Evolutionary conservation across 1,139 yeast species (phyloP), one percentile per base, ranked within the genome.

Genomic region (Chernovozyma sophiae-reginae): DNA sequence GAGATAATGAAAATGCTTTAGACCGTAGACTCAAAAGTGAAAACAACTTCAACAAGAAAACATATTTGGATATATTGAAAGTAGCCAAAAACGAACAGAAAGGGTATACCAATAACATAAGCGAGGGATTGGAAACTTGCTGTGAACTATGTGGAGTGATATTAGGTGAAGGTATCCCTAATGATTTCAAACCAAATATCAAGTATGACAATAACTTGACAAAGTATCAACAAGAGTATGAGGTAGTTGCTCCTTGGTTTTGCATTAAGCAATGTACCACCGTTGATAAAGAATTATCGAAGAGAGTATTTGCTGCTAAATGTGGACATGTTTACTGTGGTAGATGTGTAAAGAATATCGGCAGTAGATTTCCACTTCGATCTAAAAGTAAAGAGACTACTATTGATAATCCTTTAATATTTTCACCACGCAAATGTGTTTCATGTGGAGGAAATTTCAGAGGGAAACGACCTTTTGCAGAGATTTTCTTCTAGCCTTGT

Each of bases 251-350:
- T 1, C 92, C 92, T 1, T 84, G 83, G 74, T 81, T 78, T 47
- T 75, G 81, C 35, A 49, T 65, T 13, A 53, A 59, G 19, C 64
- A 66, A 25, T 62, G 81, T 12, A 71, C 82, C 0, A 70, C 65
- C 7, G 67, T 66, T 1, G 95, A 86, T 49, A 54, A 64, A 25
- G 81, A 75, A 36, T 62, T 86, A 25, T 81, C 92, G 1, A 79
- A 72, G 50, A 69, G 92, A 42, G 75, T 84, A 4, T 87, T 82
- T 53, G 72, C 75, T 22, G 74, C 90, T 0, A 65, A 62, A 43
- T 89, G 97, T 63, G 96, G 96, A 0, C 97, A 89, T 61, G 74
- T 81, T 1, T 89, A 77, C 54, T 89, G 97, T 58, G 96, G 96
- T 2, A 61, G 92, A 36, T 89, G 96, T 61, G 85, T 83, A 15